Base-by-base conservation (phyloP, 2,329 filamentous ascomycete genomes). In the Xylariaceae sp. region DNA sequence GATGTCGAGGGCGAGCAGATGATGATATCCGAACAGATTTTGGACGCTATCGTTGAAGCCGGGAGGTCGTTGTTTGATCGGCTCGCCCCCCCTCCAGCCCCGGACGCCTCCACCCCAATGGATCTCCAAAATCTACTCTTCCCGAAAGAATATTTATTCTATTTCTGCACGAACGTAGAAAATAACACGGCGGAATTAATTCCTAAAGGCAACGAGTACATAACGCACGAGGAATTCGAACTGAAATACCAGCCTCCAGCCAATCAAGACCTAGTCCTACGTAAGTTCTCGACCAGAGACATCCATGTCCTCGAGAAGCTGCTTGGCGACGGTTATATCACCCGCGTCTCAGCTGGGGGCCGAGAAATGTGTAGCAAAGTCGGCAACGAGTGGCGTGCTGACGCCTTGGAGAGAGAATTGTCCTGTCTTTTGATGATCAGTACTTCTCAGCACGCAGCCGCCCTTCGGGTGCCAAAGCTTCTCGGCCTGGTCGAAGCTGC, bases 41-140 rank as follows among this genome's bases (percentile, higher is more conserved):
- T 53, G 50, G 43, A 48, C 36, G 36, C 36, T 39, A 43, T 51
- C 41, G 41, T 58, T 18, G 30, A 52, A 35, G 42, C 50, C 18
- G 58, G 58, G 23, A 53, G 55, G 27, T 18, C 32, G 39, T 29
- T 50, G 10, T 56, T 60, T 40, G 58, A 58, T 50, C 44, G 29
- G 37, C 27, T 60, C 11, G 52, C 53, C 21, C 58, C 55, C 23
- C 51, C 51, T 46, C 24, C 55, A 29, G 29, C 29, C 32, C 36
- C 42, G 35, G 29, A 42, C 37, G 16, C 35, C 32, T 30, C 32
- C 39, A 39, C 24, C 29, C 16, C 36, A 21, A 15, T 18, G 26
- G 52, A 60, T 48, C 52, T 58, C 44, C 49, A 60, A 49, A 51
- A 52, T 41, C 55, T 60, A 20, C 37, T 60, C 42, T 56, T 56